phyloP scores from a whole-genome alignment of 768 basidiomycete genomes.

The Phanerodontia chrysosporium region DNA sequence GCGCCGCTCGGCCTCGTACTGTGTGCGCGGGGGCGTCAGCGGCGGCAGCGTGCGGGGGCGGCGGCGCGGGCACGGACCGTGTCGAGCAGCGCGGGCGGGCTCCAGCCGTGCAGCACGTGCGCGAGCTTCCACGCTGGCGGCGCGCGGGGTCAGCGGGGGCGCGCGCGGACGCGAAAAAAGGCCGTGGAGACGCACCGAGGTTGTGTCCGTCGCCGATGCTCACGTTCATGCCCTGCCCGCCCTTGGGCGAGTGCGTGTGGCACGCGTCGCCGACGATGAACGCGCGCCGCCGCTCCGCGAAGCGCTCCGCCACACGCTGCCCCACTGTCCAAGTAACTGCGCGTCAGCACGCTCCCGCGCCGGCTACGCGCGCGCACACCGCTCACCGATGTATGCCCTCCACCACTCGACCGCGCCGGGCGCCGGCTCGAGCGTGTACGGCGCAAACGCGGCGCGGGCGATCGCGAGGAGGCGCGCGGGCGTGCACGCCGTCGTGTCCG shows the following conservation, averaged over 20 bases:
- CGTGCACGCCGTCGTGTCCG: slow-evolving; percentile 49
- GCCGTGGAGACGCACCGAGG: slow-evolving; percentile 34
- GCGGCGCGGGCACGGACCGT: slow-evolving; percentile 45
- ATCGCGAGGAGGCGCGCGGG: slow-evolving; percentile 44
- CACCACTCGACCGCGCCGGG: slow-evolving; percentile 62
- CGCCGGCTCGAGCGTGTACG: slow-evolving; percentile 40
- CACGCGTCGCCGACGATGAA: slow-evolving; percentile 80
- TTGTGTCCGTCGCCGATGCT: slow-evolving; percentile 54
- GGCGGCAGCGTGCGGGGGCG: too few species aligned
- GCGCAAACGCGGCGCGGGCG: slow-evolving; percentile 51
- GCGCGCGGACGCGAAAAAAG: too few species aligned
- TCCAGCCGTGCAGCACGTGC: slow-evolving; percentile 53
- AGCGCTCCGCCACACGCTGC: slow-evolving; percentile 67
- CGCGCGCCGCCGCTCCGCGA: slow-evolving; percentile 55
- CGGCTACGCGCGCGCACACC: background rate
- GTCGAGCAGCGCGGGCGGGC: slow-evolving; percentile 41
- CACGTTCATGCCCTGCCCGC: slow-evolving; percentile 46
- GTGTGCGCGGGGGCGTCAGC: too few species aligned
- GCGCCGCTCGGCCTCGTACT: slow-evolving; percentile 70
- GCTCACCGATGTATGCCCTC: slow-evolving; percentile 62
- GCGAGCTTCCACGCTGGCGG: slow-evolving; percentile 31
- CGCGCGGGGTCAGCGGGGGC: too few species aligned
- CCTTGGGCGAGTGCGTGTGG: slow-evolving; percentile 33
- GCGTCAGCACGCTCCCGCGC: background rate
- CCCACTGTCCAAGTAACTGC: slow-evolving; percentile 51